Evolutionary conservation across 306 rosid species (phyloP).

Genomic region (Cicer arietinum): DNA sequence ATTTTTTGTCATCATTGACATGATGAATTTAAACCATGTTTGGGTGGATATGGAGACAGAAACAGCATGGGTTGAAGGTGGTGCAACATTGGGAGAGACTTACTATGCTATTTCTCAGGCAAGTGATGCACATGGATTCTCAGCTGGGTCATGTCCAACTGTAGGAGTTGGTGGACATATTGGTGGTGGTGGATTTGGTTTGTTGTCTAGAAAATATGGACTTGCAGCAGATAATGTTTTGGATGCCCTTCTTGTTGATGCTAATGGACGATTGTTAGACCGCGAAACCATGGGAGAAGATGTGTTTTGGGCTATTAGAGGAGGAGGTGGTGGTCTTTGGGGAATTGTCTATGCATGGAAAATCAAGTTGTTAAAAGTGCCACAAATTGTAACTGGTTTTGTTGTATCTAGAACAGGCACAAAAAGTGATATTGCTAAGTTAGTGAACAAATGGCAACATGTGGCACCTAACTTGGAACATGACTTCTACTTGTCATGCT

Average conservation of each 20-base stretch:
- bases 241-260: constrained; percentile 68
- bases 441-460: constrained; percentile 73
- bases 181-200: constrained; percentile 77
- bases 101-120: constrained; percentile 69
- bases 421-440: constrained; percentile 49
- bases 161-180: constrained; percentile 88
- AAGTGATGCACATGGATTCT: constrained; percentile 64
- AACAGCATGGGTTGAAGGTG: constrained; percentile 84
- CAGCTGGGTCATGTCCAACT: constrained; percentile 88
- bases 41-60: constrained; percentile 58
- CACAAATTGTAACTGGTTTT: constrained; percentile 59
- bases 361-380: constrained; percentile 60
- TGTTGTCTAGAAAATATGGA: constrained; percentile 72
- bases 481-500: constrained; percentile 69
- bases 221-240: constrained; percentile 78
- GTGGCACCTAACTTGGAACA: constrained; percentile 65
- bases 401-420: constrained; percentile 55
- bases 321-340: constrained; percentile 85
- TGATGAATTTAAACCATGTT: constrained; percentile 71
- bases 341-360: constrained; percentile 84
- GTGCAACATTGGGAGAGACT: constrained; percentile 83
- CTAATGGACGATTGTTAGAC: constrained; percentile 55
- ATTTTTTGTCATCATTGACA: constrained; percentile 68
- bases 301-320: constrained; percentile 92
- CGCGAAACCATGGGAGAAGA: constrained; percentile 75